Evolutionary conservation across 257 asterid species (phyloP), one percentile per base, ranked within the genome.

Genomic region (Mitragyna speciosa): DNA sequence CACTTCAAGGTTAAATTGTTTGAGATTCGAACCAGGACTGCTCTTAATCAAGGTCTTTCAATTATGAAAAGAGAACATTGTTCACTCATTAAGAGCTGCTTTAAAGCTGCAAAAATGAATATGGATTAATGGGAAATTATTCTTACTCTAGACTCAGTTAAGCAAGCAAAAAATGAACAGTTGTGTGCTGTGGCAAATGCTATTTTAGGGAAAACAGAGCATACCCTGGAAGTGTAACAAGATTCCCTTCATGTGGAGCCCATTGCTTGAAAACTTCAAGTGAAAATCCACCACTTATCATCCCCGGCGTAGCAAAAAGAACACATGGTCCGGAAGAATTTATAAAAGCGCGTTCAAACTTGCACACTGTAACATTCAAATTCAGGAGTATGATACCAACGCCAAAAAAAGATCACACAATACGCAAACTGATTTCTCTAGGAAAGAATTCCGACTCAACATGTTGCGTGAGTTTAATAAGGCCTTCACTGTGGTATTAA

Each of bases 281-380:
- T 28, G 99, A 95, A 86, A 93, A 92, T 82, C 99, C 99, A 52
- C 99, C 97, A 79, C 85, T 91, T 79, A 95, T 77, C 97, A 91
- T 92, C 84, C 98, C 97, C n/a, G 99, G 99, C 70, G 97, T 91
- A 73, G 99, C 99, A 82, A 95, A 93, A 71, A 95, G 95, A 80
- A 95, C 97, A 79, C 99, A 93, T 54, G 99, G 97, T 79, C 97
- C 98, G 15, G 98, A 92, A 79, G 97, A 92, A 86, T 91, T 90
- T 83, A 95, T 84, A 85, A 86, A 70, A 72, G 98, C 90, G 69
- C 97, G 96, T 36, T 95, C 97, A 78, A 95, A 95, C 81, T 83
- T 89, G 88, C 85, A 71, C 22, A 91, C 99, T 94, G 90, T 84
- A 82, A 86, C 58, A 85, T 79, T 68, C 72, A 86, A 76, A 77